Evolutionary conservation across 2,329 filamentous ascomycete genomes (phyloP), one percentile per base, ranked within the genome.

Genomic region (Exophiala sp.): DNA sequence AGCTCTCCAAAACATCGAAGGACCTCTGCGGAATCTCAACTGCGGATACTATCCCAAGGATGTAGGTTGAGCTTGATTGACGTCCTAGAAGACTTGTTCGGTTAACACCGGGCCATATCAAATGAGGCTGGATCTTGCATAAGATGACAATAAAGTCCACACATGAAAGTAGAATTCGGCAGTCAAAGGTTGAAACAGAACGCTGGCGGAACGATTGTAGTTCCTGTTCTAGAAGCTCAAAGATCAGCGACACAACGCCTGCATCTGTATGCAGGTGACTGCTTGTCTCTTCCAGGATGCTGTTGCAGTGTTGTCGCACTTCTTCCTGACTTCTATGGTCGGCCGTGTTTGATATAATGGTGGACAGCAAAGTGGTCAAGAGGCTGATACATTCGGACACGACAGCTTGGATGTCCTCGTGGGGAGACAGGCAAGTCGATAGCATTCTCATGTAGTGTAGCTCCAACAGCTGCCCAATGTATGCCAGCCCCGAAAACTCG

Each of bases 71-170:
- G 58, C 85, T 86, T 8, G 88, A 85, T 61, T 90, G 86, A 5
- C 85, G 82, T 62, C 88, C 87, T 42, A 99, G 77, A 14, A 99
- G 75, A 58, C 86, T 84, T 68, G 89, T 95, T 53, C 89, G 84
- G 3, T 86, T 84, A 64, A 99, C 80, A 68, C 92, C 89, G 3
- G 92, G 91, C 91, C 94, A 97, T 5, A 96, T 85, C 55, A 91
- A 81, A 52, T 87, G 88, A 0, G 94, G 92, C 47, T 87, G 83
- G n/a, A 87, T 63, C 8, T 80, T 78, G 21, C 94, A 71, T 14
- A 95, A 74, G 2, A 86, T 83, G 62, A 87, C 81, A 35, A 95
- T 75, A 65, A 97, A 96, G 49, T 90, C 86, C 18, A 91, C 72
- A 67, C 90, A 95, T 20, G 88, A 83, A 44, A 91, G 79, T 1